Conservation (phyloP, 441 rosid genomes). For the Adansonia grandidieri region DNA sequence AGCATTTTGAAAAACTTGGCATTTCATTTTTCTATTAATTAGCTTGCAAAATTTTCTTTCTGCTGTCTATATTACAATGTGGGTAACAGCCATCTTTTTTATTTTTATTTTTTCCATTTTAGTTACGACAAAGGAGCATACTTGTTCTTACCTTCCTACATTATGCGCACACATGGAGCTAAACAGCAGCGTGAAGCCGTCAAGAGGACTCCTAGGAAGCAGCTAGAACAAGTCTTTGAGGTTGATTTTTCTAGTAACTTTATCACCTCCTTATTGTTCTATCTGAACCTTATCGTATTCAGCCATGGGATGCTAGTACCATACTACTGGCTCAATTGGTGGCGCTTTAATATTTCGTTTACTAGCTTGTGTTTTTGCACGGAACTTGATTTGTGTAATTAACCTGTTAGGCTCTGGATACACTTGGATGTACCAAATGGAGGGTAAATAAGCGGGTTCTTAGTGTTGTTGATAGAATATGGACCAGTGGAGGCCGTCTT, state of each 20-base stretch:
- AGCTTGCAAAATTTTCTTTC: slow-evolving; percentile 11
- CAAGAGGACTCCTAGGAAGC: slow-evolving; percentile 60
- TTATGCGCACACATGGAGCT: slow-evolving; percentile 93
- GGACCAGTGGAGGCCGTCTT: slow-evolving; percentile 85
- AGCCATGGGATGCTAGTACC: slow-evolving; percentile 9
- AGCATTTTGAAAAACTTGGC: neutral
- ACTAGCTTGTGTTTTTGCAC: slow-evolving; percentile 21
- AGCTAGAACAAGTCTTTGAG: slow-evolving; percentile 80
- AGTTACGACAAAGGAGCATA: slow-evolving; percentile 95
- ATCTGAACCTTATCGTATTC: slow-evolving; percentile 2
- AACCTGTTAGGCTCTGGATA: slow-evolving; percentile 82
- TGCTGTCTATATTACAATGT: slow-evolving; percentile 16
- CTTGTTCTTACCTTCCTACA: slow-evolving; percentile 79
- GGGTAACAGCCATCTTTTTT: neutral
- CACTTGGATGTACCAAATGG: slow-evolving; percentile 94
- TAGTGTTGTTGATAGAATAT: slow-evolving; percentile 77
- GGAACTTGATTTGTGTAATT: slow-evolving; percentile 25
- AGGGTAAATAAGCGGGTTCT: slow-evolving; percentile 86
- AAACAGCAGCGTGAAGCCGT: slow-evolving; percentile 81
- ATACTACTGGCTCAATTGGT: slow-evolving; percentile 3
- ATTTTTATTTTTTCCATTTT: slow-evolving; percentile 29
- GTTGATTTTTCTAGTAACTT: slow-evolving; percentile 38
- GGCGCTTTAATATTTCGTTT: slow-evolving; percentile 3
- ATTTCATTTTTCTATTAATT: neutral
- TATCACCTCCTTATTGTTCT: slow-evolving; percentile 20